Evolutionary conservation across 73 alveolate species (phyloP).

Genomic region (Stentor roeselii): DNA sequence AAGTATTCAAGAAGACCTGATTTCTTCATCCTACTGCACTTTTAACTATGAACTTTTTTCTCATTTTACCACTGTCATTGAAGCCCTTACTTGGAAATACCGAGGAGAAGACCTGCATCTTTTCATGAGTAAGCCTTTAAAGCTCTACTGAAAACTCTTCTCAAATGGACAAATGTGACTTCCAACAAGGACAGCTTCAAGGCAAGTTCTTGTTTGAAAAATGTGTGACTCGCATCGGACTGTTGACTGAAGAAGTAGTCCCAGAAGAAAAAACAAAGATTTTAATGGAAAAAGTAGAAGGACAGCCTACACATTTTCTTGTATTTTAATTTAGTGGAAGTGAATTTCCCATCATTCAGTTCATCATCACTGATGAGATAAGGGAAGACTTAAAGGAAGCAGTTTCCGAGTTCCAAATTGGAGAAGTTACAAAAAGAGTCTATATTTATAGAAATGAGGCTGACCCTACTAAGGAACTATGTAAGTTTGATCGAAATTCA

Average conservation of each 20-base stretch:
- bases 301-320: not conserved
- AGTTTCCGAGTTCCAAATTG: not conserved
- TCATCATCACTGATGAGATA: not conserved
- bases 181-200: not conserved
- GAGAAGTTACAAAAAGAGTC: not conserved
- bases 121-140: not conserved
- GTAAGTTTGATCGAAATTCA: no score
- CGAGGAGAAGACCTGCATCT: not conserved
- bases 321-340: not conserved
- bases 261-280: not conserved
- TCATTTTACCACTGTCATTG: not conserved
- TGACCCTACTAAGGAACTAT: not conserved
- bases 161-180: not conserved
- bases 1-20: not conserved
- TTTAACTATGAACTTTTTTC: not conserved
- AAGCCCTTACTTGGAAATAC: not conserved
- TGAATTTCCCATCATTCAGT: not conserved
- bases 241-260: not conserved
- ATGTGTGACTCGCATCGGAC: not conserved
- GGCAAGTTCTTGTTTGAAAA: not conserved
- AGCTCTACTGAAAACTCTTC: not conserved
- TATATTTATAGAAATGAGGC: not conserved
- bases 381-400: slow-evolving; percentile 14
- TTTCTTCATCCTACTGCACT: not conserved
- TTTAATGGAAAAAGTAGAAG: not conserved